Conservation (phyloP, 1,284 basidiomycete genomes). For the Taiwanofungus camphoratus region DNA sequence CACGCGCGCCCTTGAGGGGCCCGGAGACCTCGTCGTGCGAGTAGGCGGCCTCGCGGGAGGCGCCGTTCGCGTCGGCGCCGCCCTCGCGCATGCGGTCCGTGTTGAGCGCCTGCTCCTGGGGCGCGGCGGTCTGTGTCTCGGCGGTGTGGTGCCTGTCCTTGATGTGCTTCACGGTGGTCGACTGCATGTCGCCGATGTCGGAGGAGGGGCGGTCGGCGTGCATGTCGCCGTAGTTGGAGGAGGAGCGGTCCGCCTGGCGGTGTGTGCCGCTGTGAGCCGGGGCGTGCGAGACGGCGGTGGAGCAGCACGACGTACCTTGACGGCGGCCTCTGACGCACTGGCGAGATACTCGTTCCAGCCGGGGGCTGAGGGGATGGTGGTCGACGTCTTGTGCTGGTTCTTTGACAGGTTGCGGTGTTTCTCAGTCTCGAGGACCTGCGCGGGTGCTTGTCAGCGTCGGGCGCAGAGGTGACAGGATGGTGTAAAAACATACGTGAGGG, state of each 20-base stretch:
- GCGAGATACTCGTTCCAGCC: slow-evolving; percentile 75
- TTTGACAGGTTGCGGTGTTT: slow-evolving; percentile 5
- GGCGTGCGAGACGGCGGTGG: slow-evolving; percentile 4
- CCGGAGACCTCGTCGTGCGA: slow-evolving; percentile 39
- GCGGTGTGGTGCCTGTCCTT: slow-evolving; percentile 31
- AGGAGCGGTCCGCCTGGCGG: slow-evolving; percentile 31
- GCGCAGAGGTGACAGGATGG: not conserved
- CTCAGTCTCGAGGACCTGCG: slow-evolving; percentile 1
- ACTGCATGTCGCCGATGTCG: slow-evolving; percentile 28
- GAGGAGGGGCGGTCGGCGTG: slow-evolving; percentile 31
- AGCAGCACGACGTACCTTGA: slow-evolving; percentile 56
- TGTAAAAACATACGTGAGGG: slow-evolving; percentile 1
- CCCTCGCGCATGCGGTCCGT: slow-evolving; percentile 13
- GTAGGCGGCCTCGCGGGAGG: slow-evolving; percentile 28
- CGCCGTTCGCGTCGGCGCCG: slow-evolving; percentile 7
- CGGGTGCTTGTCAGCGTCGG: not conserved
- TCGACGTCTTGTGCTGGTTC: slow-evolving; percentile 45
- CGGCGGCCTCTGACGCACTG: slow-evolving; percentile 57
- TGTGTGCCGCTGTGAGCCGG: not conserved
- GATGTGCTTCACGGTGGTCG: slow-evolving; percentile 35
- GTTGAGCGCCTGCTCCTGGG: slow-evolving; percentile 10
- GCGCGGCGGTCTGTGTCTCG: slow-evolving; percentile 16
- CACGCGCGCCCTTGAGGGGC: slow-evolving; percentile 20
- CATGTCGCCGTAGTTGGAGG: slow-evolving; percentile 20
- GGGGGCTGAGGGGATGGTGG: slow-evolving; percentile 52